A percentile compares a stretch with the other conserved stretches of the same genome.
These are phyloP conservation scores for Podospora sp. DNA, from an alignment of 495 filamentous ascomycete genomes.

Conservation along the genomic window DNA sequence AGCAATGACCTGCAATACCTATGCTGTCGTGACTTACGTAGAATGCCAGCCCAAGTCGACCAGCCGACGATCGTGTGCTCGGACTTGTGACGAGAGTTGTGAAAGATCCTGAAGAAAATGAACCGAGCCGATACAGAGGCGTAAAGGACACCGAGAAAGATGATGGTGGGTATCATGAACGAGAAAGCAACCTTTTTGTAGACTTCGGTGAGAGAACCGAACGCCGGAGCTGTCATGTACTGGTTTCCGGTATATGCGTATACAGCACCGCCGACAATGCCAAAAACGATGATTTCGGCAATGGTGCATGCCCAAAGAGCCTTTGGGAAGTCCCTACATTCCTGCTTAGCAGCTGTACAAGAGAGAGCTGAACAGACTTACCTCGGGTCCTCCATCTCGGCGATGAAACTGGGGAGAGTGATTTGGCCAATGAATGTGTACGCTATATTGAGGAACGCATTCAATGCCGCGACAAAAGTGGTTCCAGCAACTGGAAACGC, in stretches of 20 bases:
- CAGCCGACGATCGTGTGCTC: slow-evolving; percentile 82
- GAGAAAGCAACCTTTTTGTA: slow-evolving; percentile 85
- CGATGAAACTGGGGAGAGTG: slow-evolving; percentile 87
- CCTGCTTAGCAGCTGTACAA: not conserved
- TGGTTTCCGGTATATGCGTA: slow-evolving; percentile 83
- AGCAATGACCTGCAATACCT: too few relatives aligned
- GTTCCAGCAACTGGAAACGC: slow-evolving; percentile 69
- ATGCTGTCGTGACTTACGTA: too few relatives aligned
- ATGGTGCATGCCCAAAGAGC: slow-evolving; percentile 86
- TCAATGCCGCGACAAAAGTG: slow-evolving; percentile 76
- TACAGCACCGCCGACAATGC: slow-evolving; percentile 70
- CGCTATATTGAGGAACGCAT: slow-evolving; percentile 84
- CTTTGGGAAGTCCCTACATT: slow-evolving; percentile 75
- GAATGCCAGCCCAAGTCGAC: slow-evolving; percentile 73
- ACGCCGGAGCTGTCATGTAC: slow-evolving; percentile 80
- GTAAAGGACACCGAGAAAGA: slow-evolving; percentile 86
- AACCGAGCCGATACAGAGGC: slow-evolving; percentile 86
- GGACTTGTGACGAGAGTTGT: slow-evolving; percentile 72
- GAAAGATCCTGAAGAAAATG: slow-evolving; percentile 82
- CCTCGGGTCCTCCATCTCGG: slow-evolving; percentile 81
- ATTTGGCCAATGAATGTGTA: slow-evolving; percentile 95
- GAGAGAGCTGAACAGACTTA: not conserved
- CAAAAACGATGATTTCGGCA: slow-evolving; percentile 80
- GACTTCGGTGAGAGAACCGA: slow-evolving; percentile 71
- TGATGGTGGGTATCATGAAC: slow-evolving; percentile 90